phyloP scores from a whole-genome alignment of 495 filamentous ascomycete genomes.

The Parmelia sp. region DNA sequence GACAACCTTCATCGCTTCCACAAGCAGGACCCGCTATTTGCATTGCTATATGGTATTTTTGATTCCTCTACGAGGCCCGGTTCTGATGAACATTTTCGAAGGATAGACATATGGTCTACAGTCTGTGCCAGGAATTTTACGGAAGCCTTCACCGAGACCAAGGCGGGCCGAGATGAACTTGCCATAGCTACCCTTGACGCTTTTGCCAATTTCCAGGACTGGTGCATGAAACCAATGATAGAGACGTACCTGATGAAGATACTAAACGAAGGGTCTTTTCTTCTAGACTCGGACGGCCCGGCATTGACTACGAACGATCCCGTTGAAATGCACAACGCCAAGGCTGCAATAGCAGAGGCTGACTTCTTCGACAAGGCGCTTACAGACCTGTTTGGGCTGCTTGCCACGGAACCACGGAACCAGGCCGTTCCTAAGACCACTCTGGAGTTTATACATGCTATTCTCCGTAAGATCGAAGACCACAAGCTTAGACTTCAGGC shows the following conservation, averaged over 20 bases:
- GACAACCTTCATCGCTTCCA: slow-evolving; percentile 72
- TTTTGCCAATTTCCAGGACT: slow-evolving; percentile 79
- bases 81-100: slow-evolving; percentile 63
- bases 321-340: slow-evolving; percentile 54
- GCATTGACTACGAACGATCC: slow-evolving; percentile 53
- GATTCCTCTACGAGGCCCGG: slow-evolving; percentile 76
- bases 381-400: slow-evolving; percentile 73
- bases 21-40: slow-evolving; percentile 78
- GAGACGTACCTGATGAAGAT: slow-evolving; percentile 91
- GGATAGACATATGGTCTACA: slow-evolving; percentile 80
- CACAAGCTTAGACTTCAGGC: slow-evolving; percentile 39
- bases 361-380: slow-evolving; percentile 85
- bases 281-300: slow-evolving; percentile 69
- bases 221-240: slow-evolving; percentile 81
- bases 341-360: slow-evolving; percentile 71
- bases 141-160: slow-evolving; percentile 50
- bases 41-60: slow-evolving; percentile 81
- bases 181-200: slow-evolving; percentile 68
- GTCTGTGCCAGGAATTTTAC: slow-evolving; percentile 67
- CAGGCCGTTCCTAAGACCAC: slow-evolving; percentile 81
- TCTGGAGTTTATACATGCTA: slow-evolving; percentile 72
- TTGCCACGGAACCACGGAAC: slow-evolving; percentile 62
- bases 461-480: slow-evolving; percentile 67
- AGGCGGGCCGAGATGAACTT: slow-evolving; percentile 55
- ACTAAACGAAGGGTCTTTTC: slow-evolving; percentile 83